A percentile compares a stretch with the other conserved stretches of the same genome.
Conservation (phyloP, 2,329 filamentous ascomycete species). For the Sarocladium oryzae region DNA sequence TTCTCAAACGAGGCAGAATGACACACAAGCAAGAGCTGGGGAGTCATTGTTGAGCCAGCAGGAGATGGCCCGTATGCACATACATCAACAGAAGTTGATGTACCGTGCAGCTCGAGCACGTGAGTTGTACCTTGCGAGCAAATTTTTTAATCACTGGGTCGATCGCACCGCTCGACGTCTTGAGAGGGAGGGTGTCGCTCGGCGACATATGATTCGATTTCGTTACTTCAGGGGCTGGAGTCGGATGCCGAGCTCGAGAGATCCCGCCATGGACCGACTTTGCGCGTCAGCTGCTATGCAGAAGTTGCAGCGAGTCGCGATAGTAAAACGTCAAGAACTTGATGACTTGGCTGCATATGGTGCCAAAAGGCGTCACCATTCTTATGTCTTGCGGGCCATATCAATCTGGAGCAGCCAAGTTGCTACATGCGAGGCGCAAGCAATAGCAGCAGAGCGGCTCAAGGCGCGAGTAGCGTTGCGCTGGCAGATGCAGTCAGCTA, state of each 20-base stretch:
- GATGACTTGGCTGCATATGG: background rate
- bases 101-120: constrained; percentile 56
- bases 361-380: background rate
- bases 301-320: constrained; percentile 26
- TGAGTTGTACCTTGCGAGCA: constrained; percentile 51
- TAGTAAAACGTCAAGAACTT: constrained; percentile 16
- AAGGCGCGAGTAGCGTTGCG: background rate
- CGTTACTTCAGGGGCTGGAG: constrained; percentile 33
- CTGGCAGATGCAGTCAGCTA: constrained; percentile 9
- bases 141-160: constrained; percentile 50
- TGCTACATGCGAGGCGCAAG: background rate
- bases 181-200: constrained; percentile 59
- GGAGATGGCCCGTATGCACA: background rate
- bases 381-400: background rate
- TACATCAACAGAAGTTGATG: constrained; percentile 15
- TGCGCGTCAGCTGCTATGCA: constrained; percentile 22
- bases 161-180: constrained; percentile 57
- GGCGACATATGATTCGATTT: constrained; percentile 62
- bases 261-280: constrained; percentile 24
- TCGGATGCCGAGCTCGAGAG: constrained; percentile 23
- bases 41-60: background rate
- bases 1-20: background rate
- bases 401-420: background rate
- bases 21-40: background rate
- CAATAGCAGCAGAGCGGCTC: background rate